Evolutionary conservation across 2,329 filamentous ascomycete genomes (phyloP), one percentile per base, ranked within the genome.

Genomic region (Claviceps quebecensis): DNA sequence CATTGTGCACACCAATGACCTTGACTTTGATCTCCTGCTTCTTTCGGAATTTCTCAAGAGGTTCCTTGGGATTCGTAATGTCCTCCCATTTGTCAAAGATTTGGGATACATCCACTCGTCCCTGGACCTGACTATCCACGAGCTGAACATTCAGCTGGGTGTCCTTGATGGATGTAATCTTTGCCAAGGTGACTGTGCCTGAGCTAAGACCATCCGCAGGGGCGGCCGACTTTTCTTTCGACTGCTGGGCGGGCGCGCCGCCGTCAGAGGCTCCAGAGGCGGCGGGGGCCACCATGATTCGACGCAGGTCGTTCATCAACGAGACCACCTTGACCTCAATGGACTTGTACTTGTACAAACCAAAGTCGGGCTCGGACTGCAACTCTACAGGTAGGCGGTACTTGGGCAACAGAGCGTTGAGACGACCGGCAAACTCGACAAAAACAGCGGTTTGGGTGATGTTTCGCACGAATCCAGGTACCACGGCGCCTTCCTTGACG

Each of bases 71-170:
- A 62, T 96, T 81, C 52, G 80, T 75, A 60, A 98, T 93, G 44
- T 91, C 83, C 46, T 94, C 85, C 84, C 86, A 96, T 11, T 74
- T 75, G 64, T 96, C 86, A 64, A 95, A 98, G 13, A 90, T 70
- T 64, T 97, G 88, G 1, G 93, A 94, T 5, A 93, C 80, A 62
- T 96, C 91, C 54, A 98, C 83, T 17, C 93, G 87, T n/a, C 91
- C 93, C 63, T 94, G 87, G 8, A 95, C 75, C 16, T 67, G 59
- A 38, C 56, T 65, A 61, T 94, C 87, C 44, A 87, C 84, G 48
- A 97, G 75, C 57, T 86, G 80, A 5, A 98, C 88, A 58, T 97
- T 97, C 51, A 97, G 72, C 64, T 98, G 93, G 0, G 91, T 96
- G 47, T 84, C 83, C 67, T 95, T 95, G 62, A 96, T 72, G 0